phyloP scores from a whole-genome alignment of 345 rosid genomes.

The Arabis alpina region DNA sequence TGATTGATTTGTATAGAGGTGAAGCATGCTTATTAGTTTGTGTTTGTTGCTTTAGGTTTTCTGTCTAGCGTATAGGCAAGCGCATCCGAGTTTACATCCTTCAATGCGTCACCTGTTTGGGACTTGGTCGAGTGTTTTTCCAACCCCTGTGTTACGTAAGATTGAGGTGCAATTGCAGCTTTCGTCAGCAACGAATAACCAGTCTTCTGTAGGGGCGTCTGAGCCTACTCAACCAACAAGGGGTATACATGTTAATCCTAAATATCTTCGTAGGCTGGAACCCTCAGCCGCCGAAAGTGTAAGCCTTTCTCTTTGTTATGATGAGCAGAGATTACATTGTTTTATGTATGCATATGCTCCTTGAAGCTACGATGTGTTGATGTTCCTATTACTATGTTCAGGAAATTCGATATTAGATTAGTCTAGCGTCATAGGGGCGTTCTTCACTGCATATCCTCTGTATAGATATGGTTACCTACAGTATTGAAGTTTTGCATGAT shows the following conservation, averaged over 20 bases:
- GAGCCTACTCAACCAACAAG: conserved; percentile 79
- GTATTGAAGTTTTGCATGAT: neutral
- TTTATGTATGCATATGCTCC: conserved; percentile 13
- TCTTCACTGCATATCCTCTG: neutral
- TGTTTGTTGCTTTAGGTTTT: conserved; percentile 63
- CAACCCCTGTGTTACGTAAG: conserved; percentile 65
- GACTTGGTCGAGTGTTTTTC: conserved; percentile 92
- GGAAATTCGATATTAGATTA: conserved; percentile 21
- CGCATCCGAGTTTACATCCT: conserved; percentile 64
- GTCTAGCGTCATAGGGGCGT: neutral
- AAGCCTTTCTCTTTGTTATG: conserved; percentile 44
- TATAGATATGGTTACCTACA: neutral
- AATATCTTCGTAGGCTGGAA: conserved; percentile 83
- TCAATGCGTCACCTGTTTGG: conserved; percentile 96
- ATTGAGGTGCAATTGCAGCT: conserved; percentile 74
- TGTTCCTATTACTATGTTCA: neutral
- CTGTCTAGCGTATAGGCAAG: conserved; percentile 78
- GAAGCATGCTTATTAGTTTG: conserved; percentile 24
- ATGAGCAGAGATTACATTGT: conserved; percentile 13
- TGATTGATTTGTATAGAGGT: conserved; percentile 7
- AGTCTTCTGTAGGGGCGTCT: conserved; percentile 63
- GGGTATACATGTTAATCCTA: conserved; percentile 98
- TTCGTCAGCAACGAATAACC: conserved; percentile 55
- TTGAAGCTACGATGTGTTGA: conserved; percentile 13
- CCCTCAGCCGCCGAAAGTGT: conserved; percentile 70